phyloP scores from a whole-genome alignment of 2,329 filamentous ascomycete genomes.

The Daldinia eschscholtzii region DNA sequence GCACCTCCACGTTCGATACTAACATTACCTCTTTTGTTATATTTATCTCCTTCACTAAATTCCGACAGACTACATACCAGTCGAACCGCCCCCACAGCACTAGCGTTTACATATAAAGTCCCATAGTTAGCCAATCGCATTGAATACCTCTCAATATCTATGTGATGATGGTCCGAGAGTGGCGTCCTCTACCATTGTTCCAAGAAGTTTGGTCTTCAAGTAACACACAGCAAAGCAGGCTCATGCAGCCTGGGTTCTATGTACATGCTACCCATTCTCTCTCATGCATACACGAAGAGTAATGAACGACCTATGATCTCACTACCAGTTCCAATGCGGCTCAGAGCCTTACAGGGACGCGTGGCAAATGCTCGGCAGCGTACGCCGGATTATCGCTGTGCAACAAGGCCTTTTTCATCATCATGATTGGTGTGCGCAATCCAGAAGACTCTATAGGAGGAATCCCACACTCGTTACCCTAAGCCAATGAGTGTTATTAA shows the following conservation, averaged over 20 bases:
- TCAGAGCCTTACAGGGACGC: background rate
- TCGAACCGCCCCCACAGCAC: slow-evolving; percentile 8
- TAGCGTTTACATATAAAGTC: background rate
- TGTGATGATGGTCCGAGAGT: background rate
- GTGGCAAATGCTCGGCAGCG: background rate
- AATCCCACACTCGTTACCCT: background rate
- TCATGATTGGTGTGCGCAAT: background rate
- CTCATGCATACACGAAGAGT: background rate
- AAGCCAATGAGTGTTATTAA: background rate
- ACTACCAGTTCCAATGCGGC: slow-evolving; percentile 12
- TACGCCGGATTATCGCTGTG: background rate
- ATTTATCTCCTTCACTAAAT: background rate
- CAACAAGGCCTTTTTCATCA: background rate
- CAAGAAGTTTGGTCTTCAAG: slow-evolving; percentile 2
- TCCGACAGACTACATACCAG: background rate
- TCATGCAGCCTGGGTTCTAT: background rate
- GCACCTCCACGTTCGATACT: background rate
- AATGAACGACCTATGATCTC: slow-evolving; percentile 6
- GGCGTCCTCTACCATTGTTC: slow-evolving; percentile 7
- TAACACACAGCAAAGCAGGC: background rate
- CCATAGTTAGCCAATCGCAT: background rate
- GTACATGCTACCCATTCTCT: background rate
- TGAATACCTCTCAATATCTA: background rate
- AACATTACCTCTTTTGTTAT: background rate
- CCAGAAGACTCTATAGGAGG: background rate